phyloP scores from a whole-genome alignment of 257 asterid species.

The Nicotiana benthamiana region DNA sequence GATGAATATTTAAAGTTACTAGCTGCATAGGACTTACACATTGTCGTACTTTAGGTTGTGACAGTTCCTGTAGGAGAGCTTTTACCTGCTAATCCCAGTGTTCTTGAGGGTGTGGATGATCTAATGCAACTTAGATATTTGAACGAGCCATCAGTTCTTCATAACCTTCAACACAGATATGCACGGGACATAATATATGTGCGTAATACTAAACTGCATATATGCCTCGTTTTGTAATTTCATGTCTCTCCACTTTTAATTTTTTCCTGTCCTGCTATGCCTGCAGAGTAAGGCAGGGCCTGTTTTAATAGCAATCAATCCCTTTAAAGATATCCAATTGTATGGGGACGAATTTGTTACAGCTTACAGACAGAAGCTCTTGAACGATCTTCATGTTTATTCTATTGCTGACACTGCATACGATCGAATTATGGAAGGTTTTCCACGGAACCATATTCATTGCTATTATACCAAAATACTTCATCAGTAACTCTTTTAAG shows the following conservation, averaged over 20 bases:
- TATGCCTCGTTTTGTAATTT: neutral
- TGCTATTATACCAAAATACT: constrained; percentile 8
- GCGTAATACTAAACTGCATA: constrained; percentile 17
- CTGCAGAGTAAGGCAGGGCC: constrained; percentile 92
- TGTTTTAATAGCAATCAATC: constrained; percentile 76
- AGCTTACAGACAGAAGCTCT: constrained; percentile 58
- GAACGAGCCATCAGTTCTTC: constrained; percentile 91
- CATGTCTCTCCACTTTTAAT: constrained; percentile 11
- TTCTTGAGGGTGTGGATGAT: constrained; percentile 86
- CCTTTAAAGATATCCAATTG: constrained; percentile 65
- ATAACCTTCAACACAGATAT: constrained; percentile 70
- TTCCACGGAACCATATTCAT: neutral
- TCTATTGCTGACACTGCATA: constrained; percentile 69
- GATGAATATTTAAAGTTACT: neutral
- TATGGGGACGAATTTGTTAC: constrained; percentile 57
- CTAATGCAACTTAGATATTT: constrained; percentile 79
- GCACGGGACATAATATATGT: constrained; percentile 68
- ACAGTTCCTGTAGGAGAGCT: constrained; percentile 49
- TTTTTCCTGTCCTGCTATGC: constrained; percentile 17
- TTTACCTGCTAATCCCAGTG: constrained; percentile 85
- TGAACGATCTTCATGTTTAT: constrained; percentile 88
- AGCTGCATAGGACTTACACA: constrained; percentile 8
- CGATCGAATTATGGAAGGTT: constrained; percentile 75
- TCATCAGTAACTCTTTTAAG: neutral
- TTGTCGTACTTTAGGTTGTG: constrained; percentile 40